A percentile compares a stretch with the other conserved stretches of the same genome.
These are phyloP conservation scores for Microsporum audouinii DNA, from an alignment of 2,329 filamentous ascomycete species.

Conservation along the genomic window DNA sequence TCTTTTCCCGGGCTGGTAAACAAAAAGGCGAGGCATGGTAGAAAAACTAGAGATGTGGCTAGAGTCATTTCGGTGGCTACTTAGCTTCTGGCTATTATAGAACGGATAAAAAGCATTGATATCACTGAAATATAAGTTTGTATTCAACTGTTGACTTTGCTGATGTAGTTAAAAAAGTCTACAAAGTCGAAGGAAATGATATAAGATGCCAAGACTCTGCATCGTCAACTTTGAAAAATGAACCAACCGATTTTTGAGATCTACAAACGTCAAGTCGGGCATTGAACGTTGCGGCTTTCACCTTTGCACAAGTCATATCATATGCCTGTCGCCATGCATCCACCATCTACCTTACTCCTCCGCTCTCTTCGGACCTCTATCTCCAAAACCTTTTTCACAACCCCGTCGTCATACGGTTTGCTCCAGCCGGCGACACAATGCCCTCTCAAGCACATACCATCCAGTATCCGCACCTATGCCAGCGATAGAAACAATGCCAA, in stretches of 20 bases:
- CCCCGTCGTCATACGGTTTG: conserved; percentile 11
- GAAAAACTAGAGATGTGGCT: background rate
- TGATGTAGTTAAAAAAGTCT: background rate
- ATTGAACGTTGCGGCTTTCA: background rate
- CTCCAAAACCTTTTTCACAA: conserved; percentile 6
- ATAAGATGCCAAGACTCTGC: background rate
- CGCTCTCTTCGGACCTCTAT: conserved; percentile 28
- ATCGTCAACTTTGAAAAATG: background rate
- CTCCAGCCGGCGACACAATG: conserved; percentile 18
- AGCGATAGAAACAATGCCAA: background rate
- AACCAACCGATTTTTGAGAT: background rate
- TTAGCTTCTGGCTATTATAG: background rate
- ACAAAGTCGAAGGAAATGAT: background rate
- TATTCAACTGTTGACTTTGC: background rate
- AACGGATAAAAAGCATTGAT: background rate
- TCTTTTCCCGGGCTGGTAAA: background rate
- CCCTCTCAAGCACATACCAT: background rate
- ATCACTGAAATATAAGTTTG: background rate
- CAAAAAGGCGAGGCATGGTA: background rate
- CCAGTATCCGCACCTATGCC: background rate
- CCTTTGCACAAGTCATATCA: background rate
- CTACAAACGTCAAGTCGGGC: background rate
- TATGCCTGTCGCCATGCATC: conserved; percentile 21
- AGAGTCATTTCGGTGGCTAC: background rate
- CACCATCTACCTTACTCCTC: conserved; percentile 34